Percentiles rank a stretch among this genome's conserved stretches.
Conservation (phyloP, 2,329 filamentous ascomycete genomes). For the Cryphonectria carpinicola region DNA sequence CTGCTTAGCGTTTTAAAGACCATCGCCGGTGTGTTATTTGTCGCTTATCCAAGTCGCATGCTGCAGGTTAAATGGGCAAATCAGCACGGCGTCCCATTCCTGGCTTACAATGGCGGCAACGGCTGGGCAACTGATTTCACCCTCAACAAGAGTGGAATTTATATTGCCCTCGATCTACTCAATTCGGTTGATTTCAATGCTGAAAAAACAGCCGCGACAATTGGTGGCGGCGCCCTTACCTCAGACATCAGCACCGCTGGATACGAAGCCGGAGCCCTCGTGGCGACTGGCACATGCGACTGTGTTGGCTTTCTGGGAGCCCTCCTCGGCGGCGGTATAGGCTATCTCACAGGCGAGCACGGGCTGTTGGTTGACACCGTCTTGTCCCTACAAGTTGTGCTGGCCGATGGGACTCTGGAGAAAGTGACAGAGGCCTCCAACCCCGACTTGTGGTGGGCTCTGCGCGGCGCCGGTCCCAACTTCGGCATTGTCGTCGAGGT, state of each 20-base stretch:
- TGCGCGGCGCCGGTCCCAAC: constrained; percentile 61
- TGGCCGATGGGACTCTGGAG: constrained; percentile 24
- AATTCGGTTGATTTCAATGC: background rate
- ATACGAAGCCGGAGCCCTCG: background rate
- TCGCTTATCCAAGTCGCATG: background rate
- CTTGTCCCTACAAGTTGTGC: constrained; percentile 2
- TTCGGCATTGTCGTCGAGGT: constrained; percentile 60
- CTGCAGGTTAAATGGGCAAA: constrained; percentile 5
- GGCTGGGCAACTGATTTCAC: constrained; percentile 9
- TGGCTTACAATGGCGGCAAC: constrained; percentile 4
- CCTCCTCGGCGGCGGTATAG: constrained; percentile 15
- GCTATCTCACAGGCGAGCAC: constrained; percentile 19
- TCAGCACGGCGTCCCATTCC: background rate
- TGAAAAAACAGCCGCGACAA: background rate
- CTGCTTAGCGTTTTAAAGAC: background rate
- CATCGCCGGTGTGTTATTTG: background rate
- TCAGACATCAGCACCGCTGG: background rate
- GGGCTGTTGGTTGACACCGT: constrained; percentile 14
- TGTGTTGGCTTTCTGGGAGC: constrained; percentile 6
- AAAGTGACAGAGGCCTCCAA: constrained; percentile 33
- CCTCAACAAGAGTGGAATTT: background rate
- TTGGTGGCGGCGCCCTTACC: background rate
- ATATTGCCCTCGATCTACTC: constrained; percentile 6
- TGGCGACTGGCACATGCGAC: constrained; percentile 6
- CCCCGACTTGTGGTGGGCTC: constrained; percentile 59